Evolutionary conservation across 495 filamentous ascomycete genomes (phyloP), one percentile per base, ranked within the genome.

Genomic region (Durotheca rogersii): DNA sequence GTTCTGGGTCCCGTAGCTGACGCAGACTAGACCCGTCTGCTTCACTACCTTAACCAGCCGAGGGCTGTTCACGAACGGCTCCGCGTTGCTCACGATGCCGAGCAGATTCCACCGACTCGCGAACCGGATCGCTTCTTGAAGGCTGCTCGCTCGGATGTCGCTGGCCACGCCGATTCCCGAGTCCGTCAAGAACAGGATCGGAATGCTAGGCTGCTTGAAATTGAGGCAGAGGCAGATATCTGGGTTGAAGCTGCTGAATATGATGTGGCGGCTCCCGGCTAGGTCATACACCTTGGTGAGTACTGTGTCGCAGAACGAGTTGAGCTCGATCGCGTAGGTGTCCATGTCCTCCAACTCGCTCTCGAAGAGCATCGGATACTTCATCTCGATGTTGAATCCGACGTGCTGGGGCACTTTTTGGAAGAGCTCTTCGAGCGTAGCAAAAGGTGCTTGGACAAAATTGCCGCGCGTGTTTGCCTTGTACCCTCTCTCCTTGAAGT

Each of bases 331-430:
- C 4, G 89, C 92, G 64, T 93, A 96, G 6, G 89, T 88, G 64
- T 97, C 94, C 94, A 99, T 97, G 56, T 94, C 90, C 53, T 95
- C 85, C 65, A 93, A 87, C 66, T 95, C 89, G 59, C 78, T 85
- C 74, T 99, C 94, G 61, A 88, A 83, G 37, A 97, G 81, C 90
- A 96, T 96, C 15, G 94, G 94, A 67, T 99, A 99, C 66, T 97
- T 99, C 77, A 99, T 85, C 74, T 99, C 94, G 55, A 99, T 95
- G 66, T 99, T 97, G 77, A 99, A 97, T 7, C 93, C 90, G 21
- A 95, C 82, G 7, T 73, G 76, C 31, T 85, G 76, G 1, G 89
- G 89, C 0, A 99, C 71, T 65, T 90, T 85, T 59, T 77, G 81
- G 68, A 99, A 95, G 62, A 96, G 82, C 54, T 96, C 90, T 66